These are phyloP conservation scores for Sporisorium scitamineum DNA, from an alignment of 1,284 basidiomycete genomes.

Conservation along the genomic window DNA sequence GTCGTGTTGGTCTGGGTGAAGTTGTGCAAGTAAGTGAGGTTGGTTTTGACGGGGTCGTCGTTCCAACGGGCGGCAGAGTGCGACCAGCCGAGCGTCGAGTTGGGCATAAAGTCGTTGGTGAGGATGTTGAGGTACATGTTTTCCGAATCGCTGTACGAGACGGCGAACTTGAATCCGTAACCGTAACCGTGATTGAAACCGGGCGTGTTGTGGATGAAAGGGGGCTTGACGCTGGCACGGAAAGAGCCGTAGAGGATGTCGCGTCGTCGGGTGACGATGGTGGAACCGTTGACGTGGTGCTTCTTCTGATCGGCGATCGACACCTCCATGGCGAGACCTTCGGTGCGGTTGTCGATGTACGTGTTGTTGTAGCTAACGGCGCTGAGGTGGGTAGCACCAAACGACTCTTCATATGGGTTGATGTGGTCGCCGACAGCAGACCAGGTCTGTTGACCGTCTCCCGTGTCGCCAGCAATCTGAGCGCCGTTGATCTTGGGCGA, in stretches of 20 bases:
- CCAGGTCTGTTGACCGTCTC: conserved; percentile 53
- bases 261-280: conserved; percentile 49
- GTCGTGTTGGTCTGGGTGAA: conserved; percentile 36
- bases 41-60: conserved; percentile 42
- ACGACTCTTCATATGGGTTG: conserved; percentile 56
- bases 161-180: conserved; percentile 41
- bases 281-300: conserved; percentile 50
- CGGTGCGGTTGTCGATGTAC: conserved; percentile 42
- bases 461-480: conserved; percentile 36
- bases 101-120: conserved; percentile 47
- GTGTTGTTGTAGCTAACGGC: conserved; percentile 55
- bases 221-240: conserved; percentile 50
- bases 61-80: conserved; percentile 44
- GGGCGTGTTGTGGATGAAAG: conserved; percentile 30
- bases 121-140: conserved; percentile 45
- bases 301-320: conserved; percentile 38
- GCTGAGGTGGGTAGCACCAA: conserved; percentile 50
- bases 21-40: conserved; percentile 50
- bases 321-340: conserved; percentile 55
- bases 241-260: conserved; percentile 63
- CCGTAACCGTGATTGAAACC: conserved; percentile 35
- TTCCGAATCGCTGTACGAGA: conserved; percentile 48
- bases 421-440: conserved; percentile 44
- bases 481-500: conserved; percentile 45
- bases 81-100: conserved; percentile 53